Conservation (phyloP, 129 eudicot species). For the Pittosporum tobira region DNA sequence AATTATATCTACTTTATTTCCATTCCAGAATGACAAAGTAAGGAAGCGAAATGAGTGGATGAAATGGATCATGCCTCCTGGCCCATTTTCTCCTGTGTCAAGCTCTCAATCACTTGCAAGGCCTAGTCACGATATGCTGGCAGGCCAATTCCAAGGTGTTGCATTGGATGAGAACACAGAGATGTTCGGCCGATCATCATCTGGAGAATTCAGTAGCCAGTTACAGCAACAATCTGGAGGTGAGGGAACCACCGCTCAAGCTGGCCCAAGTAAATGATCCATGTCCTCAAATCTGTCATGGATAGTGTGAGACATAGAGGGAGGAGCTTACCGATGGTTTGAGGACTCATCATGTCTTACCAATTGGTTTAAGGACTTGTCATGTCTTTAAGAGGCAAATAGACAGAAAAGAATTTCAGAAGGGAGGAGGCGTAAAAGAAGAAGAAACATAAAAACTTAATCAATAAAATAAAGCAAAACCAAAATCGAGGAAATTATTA, state of each 20-base stretch:
- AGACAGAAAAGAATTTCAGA: neutral
- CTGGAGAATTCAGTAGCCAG: constrained; percentile 9
- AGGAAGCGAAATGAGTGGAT: constrained; percentile 35
- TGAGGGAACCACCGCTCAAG: neutral
- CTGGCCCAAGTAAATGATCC: constrained; percentile 8
- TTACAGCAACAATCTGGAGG: constrained; percentile 5
- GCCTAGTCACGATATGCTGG: constrained; percentile 3
- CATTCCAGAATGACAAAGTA: constrained; percentile 33
- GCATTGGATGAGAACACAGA: constrained; percentile 15
- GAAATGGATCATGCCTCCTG: constrained; percentile 34
- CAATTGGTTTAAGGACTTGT: constrained; percentile 4
- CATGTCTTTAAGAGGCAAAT: neutral
- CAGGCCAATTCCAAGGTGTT: constrained; percentile 13
- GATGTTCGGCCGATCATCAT: constrained; percentile 8
- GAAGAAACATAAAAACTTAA: constrained; percentile 3
- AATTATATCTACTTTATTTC: neutral
- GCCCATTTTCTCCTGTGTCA: constrained; percentile 14
- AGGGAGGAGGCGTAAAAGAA: neutral
- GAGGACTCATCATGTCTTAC: neutral
- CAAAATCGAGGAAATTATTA: constrained; percentile 1
- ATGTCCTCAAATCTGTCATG: neutral
- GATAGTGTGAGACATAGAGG: neutral
- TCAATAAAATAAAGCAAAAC: constrained; percentile 3
- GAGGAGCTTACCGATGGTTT: neutral
- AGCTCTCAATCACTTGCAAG: constrained; percentile 12